phyloP scores from a whole-genome alignment of 495 filamentous ascomycete species.

The Aeminium ludgeri region DNA sequence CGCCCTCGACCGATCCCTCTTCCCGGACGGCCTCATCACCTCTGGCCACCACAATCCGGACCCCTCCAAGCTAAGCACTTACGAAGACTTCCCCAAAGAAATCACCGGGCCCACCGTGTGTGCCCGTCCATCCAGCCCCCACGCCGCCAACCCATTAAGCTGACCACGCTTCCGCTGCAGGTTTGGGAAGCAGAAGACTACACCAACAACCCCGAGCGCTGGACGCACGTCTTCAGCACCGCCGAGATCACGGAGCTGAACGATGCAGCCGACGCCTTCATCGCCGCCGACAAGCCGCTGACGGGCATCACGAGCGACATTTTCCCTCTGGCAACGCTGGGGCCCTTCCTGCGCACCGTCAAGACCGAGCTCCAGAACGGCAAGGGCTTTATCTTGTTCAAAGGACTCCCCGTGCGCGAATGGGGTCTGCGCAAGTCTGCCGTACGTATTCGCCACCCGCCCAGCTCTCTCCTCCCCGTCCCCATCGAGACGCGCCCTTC shows the following conservation, averaged over 20 bases:
- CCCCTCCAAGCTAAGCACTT: conserved; percentile 47
- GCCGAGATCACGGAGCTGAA: conserved; percentile 55
- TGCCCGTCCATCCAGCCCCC: too few relatives aligned
- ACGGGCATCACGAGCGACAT: conserved; percentile 57
- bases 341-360: conserved; percentile 35
- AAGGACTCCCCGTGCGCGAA: conserved; percentile 54
- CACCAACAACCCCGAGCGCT: conserved; percentile 48
- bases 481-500: too few relatives aligned
- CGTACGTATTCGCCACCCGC: conserved; percentile 17
- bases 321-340: conserved; percentile 51
- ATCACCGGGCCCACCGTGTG: conserved; percentile 64
- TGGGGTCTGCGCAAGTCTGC: conserved; percentile 74
- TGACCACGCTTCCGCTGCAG: too few relatives aligned
- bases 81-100: conserved; percentile 52
- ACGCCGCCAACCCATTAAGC: too few relatives aligned
- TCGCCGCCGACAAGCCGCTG: conserved; percentile 41
- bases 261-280: conserved; percentile 48
- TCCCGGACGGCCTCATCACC: conserved; percentile 37
- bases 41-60: conserved; percentile 68
- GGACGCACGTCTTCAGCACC: conserved; percentile 54
- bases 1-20: conserved; percentile 15
- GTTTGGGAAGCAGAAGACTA: conserved; percentile 68
- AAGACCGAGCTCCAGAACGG: conserved; percentile 61
- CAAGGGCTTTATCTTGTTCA: conserved; percentile 82
- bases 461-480: too few relatives aligned